These are phyloP conservation scores for Fusarium virguliforme DNA, from an alignment of 2,329 filamentous ascomycete species.

Conservation along the genomic window DNA sequence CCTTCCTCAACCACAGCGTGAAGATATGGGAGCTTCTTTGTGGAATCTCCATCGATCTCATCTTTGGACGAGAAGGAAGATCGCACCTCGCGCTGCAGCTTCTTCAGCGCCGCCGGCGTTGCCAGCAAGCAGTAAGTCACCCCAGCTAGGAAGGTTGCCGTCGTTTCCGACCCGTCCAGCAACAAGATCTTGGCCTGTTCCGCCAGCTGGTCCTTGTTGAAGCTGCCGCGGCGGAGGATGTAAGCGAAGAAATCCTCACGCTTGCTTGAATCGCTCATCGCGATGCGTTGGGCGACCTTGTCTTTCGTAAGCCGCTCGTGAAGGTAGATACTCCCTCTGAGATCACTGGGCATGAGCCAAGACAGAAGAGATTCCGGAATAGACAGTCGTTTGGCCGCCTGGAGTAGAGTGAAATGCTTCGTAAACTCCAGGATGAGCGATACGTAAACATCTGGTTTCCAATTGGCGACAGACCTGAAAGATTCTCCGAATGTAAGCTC, in stretches of 20 bases:
- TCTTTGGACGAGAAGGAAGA: neutral
- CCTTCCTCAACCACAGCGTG: constrained; percentile 23
- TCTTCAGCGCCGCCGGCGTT: neutral
- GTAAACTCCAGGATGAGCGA: constrained; percentile 6
- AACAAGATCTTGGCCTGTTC: constrained; percentile 26
- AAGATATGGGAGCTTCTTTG: constrained; percentile 14
- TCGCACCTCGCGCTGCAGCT: constrained; percentile 10
- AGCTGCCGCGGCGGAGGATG: constrained; percentile 11
- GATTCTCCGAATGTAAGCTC: constrained; percentile 28
- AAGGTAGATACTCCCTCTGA: neutral
- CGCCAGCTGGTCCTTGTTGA: constrained; percentile 6
- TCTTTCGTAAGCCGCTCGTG: constrained; percentile 10
- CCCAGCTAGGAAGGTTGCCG: constrained; percentile 16
- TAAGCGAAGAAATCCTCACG: constrained; percentile 21
- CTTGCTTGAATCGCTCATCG: neutral
- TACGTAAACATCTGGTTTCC: constrained; percentile 13
- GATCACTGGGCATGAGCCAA: neutral
- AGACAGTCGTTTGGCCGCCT: constrained; percentile 6
- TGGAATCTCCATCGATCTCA: constrained; percentile 24
- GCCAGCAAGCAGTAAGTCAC: constrained; percentile 4
- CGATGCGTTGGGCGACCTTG: constrained; percentile 11
- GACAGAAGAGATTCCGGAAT: neutral
- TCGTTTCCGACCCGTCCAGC: constrained; percentile 25
- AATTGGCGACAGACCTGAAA: constrained; percentile 15
- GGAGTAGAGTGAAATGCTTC: neutral